Evolutionary conservation across 345 rosid species (phyloP).

Genomic region (Hibiscus tridactylites): DNA sequence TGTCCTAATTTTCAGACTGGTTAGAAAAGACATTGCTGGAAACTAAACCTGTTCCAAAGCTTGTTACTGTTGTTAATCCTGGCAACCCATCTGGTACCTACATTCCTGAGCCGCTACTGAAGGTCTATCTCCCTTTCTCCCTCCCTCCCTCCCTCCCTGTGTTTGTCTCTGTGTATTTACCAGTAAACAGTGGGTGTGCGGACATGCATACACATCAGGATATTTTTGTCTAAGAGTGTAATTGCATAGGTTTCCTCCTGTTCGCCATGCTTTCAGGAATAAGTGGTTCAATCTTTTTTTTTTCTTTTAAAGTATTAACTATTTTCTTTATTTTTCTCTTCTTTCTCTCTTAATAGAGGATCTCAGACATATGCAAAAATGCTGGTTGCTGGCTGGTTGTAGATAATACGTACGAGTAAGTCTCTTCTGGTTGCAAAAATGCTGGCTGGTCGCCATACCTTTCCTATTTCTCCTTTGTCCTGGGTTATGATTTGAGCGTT

Average conservation of each 20-base stretch:
- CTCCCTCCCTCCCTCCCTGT: not conserved
- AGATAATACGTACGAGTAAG: constrained; percentile 97
- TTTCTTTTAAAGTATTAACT: not conserved
- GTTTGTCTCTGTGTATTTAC: not conserved
- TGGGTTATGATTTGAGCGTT: not conserved
- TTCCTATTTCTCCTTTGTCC: not conserved
- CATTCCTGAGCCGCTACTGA: constrained; percentile 76
- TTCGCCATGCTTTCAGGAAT: not conserved
- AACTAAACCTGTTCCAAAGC: constrained; percentile 75
- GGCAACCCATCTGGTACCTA: constrained; percentile 93
- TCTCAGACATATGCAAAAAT: constrained; percentile 64
- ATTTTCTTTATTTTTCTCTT: not conserved
- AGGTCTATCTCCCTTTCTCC: constrained; percentile 34
- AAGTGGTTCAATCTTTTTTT: not conserved
- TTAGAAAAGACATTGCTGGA: constrained; percentile 56
- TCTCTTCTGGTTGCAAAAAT: constrained; percentile 13
- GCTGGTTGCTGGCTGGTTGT: constrained; percentile 96
- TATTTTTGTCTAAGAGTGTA: not conserved
- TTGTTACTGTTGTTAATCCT: constrained; percentile 89
- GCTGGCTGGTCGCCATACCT: constrained; percentile 62
- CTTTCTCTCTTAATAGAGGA: constrained; percentile 48
- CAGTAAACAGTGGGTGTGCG: not conserved
- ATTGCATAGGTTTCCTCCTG: not conserved
- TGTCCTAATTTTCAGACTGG: constrained; percentile 58
- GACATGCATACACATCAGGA: not conserved